Conservation (phyloP, 495 filamentous ascomycete genomes). For the Hamigera avellanea region DNA sequence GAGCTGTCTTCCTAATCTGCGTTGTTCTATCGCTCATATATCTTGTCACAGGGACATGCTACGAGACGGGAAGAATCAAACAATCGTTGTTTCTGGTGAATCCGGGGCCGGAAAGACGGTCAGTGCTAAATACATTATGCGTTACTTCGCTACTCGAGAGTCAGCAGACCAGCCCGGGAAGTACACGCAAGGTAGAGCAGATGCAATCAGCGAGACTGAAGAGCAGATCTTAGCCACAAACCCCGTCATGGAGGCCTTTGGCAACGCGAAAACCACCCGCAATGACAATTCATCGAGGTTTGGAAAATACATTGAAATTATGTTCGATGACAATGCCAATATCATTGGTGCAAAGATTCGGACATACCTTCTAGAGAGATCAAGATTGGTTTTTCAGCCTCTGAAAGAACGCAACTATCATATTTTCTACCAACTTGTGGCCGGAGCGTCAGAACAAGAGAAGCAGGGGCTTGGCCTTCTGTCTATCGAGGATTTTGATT, state of each 20-base stretch:
- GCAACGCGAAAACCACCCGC: constrained; percentile 96
- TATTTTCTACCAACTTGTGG: constrained; percentile 96
- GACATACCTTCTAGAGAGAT: constrained; percentile 91
- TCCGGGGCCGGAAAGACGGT: constrained; percentile 98
- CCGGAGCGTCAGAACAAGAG: constrained; percentile 81
- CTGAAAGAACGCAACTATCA: constrained; percentile 98
- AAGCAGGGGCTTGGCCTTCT: constrained; percentile 63
- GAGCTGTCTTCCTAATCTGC: constrained; percentile 12
- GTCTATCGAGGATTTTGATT: constrained; percentile 83
- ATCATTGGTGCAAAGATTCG: constrained; percentile 97
- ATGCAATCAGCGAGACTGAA: constrained; percentile 95
- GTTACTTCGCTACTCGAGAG: constrained; percentile 97
- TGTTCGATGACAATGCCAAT: constrained; percentile 92
- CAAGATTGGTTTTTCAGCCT: constrained; percentile 95
- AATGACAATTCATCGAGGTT: constrained; percentile 99
- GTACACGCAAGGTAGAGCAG: constrained; percentile 63
- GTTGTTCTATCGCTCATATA: constrained; percentile 1
- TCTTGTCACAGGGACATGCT: constrained; percentile 71
- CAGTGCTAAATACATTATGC: constrained; percentile 99
- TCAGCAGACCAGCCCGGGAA: constrained; percentile 79
- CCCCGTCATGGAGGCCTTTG: constrained; percentile 99
- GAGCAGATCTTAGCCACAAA: constrained; percentile 97
- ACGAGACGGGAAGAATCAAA: constrained; percentile 90
- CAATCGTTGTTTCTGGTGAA: constrained; percentile 96
- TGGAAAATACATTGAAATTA: constrained; percentile 99